These are phyloP conservation scores for Trichoderma virens DNA, from an alignment of 495 filamentous ascomycete genomes.

Conservation along the genomic window DNA sequence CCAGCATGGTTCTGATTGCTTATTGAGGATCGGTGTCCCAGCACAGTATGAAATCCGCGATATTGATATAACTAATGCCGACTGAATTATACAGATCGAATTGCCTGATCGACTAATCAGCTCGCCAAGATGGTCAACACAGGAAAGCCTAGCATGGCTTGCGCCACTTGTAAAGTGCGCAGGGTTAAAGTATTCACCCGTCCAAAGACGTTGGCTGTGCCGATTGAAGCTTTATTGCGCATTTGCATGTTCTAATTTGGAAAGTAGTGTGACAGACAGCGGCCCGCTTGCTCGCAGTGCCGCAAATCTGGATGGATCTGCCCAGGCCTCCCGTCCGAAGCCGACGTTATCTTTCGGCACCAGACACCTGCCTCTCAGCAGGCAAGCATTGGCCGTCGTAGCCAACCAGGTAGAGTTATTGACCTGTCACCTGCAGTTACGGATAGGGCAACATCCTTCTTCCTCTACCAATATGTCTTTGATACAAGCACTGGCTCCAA, in stretches of 20 bases:
- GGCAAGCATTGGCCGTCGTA: no score
- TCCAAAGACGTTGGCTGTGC: no score
- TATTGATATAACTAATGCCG: no score
- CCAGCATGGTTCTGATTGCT: no score
- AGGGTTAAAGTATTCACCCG: neutral
- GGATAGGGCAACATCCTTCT: neutral
- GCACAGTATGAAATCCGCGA: no score
- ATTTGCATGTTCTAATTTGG: no score
- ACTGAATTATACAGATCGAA: no score
- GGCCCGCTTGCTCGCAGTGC: neutral
- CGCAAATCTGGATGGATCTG: neutral
- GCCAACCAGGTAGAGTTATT: neutral
- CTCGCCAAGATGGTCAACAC: neutral
- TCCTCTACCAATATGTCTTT: neutral
- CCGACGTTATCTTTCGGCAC: neutral
- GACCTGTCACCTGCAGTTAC: neutral
- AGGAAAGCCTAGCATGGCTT: slow-evolving; percentile 1
- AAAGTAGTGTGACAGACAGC: neutral
- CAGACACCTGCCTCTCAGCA: neutral
- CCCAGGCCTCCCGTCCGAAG: neutral
- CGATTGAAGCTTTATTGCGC: no score
- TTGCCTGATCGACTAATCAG: neutral
- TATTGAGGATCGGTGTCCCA: no score
- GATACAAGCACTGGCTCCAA: neutral
- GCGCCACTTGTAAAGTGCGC: neutral